These are phyloP conservation scores for Fusarium sp. DNA, from an alignment of 2,329 filamentous ascomycete species.

Conservation along the genomic window DNA sequence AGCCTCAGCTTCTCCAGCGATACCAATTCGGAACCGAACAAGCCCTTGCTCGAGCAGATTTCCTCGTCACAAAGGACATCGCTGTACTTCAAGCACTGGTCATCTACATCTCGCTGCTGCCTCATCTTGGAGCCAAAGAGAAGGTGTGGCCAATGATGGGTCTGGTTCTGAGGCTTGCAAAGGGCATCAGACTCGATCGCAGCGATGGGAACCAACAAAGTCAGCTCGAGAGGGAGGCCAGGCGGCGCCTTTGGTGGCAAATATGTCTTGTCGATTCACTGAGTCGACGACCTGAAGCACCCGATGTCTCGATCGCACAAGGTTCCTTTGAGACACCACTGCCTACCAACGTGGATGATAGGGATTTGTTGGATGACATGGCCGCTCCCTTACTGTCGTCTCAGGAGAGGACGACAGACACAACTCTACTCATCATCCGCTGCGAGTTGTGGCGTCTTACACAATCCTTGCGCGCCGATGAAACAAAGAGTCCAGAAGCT, in stretches of 20 bases:
- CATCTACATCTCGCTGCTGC: conserved; percentile 46
- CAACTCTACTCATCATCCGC: conserved; percentile 44
- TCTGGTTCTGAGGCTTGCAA: conserved; percentile 45
- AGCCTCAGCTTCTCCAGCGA: conserved; percentile 30
- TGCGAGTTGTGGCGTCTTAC: conserved; percentile 49
- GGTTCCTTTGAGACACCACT: conserved; percentile 58
- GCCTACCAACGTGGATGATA: conserved; percentile 61
- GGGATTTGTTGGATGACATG: not conserved
- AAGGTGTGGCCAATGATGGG: conserved; percentile 48
- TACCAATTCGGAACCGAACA: conserved; percentile 46
- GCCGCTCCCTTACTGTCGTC: not conserved
- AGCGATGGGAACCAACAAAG: not conserved
- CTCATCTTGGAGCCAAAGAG: conserved; percentile 38
- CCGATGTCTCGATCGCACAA: conserved; percentile 42
- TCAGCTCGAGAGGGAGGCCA: conserved; percentile 36
- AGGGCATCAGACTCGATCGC: conserved; percentile 38
- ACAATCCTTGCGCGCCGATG: conserved; percentile 29
- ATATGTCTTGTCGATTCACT: conserved; percentile 50
- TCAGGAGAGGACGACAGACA: conserved; percentile 13
- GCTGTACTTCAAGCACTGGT: conserved; percentile 46
- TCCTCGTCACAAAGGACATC: conserved; percentile 43
- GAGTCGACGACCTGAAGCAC: conserved; percentile 21
- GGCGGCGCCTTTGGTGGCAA: conserved; percentile 50
- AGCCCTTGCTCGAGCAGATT: conserved; percentile 43
- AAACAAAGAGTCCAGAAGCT: conserved; percentile 14